phyloP scores from a whole-genome alignment of 2,329 filamentous ascomycete species.

The Colletotrichum coccodes region DNA sequence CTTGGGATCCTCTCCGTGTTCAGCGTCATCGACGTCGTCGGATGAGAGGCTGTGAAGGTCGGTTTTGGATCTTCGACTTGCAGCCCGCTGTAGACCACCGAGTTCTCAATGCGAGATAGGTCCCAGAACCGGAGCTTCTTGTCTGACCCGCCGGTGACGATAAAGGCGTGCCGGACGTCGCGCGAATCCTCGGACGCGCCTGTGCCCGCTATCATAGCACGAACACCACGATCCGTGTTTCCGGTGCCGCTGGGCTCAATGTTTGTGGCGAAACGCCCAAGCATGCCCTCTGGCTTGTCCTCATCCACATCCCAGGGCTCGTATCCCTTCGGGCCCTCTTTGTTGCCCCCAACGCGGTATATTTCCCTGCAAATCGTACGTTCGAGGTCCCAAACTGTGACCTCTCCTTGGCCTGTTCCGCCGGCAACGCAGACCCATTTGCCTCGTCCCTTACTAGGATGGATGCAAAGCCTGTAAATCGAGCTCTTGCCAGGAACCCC shows the following conservation, averaged over 20 bases:
- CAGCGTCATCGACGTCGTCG: constrained; percentile 70
- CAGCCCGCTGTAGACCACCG: constrained; percentile 82
- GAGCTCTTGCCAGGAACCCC: constrained; percentile 83
- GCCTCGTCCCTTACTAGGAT: constrained; percentile 81
- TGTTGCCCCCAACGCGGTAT: constrained; percentile 75
- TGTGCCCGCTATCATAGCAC: constrained; percentile 78
- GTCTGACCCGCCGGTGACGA: constrained; percentile 89
- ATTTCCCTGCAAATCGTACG: constrained; percentile 89
- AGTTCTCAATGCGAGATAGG: constrained; percentile 79
- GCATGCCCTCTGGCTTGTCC: constrained; percentile 86
- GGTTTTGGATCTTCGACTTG: constrained; percentile 76
- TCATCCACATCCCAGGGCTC: constrained; percentile 91
- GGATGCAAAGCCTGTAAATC: constrained; percentile 82
- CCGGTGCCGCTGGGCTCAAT: constrained; percentile 69
- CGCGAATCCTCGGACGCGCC: constrained; percentile 76
- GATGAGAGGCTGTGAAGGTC: constrained; percentile 74
- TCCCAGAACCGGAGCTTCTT: constrained; percentile 97
- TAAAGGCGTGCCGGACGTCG: constrained; percentile 82
- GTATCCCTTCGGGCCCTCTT: constrained; percentile 73
- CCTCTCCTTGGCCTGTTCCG: constrained; percentile 86
- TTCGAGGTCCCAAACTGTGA: constrained; percentile 96
- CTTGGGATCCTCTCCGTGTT: constrained; percentile 70
- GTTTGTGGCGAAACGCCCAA: constrained; percentile 83
- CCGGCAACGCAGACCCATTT: constrained; percentile 91
- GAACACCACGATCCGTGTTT: constrained; percentile 73